These are phyloP conservation scores for Paxillus involutus DNA, from an alignment of 768 basidiomycete species.

Conservation along the genomic window DNA sequence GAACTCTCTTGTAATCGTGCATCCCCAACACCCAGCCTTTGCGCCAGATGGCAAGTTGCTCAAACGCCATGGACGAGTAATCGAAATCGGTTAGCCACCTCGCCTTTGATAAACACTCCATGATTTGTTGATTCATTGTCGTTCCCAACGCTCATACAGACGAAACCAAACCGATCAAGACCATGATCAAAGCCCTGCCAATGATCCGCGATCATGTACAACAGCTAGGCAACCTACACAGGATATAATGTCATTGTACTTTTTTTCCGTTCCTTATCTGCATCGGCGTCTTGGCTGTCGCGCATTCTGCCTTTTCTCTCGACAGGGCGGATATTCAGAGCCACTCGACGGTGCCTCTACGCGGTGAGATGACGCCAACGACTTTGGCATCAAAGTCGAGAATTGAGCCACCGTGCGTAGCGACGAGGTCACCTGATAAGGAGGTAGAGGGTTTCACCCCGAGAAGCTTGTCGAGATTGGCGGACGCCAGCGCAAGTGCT, in stretches of 20 bases:
- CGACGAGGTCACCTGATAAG: constrained; percentile 53
- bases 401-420: constrained; percentile 51
- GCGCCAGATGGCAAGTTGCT: constrained; percentile 39
- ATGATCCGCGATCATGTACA: constrained; percentile 59
- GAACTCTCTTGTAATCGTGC: constrained; percentile 74
- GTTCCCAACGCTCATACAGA: constrained; percentile 37
- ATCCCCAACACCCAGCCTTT: constrained; percentile 56
- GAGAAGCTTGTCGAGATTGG: constrained; percentile 52
- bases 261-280: neutral
- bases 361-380: constrained; percentile 52
- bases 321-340: constrained; percentile 25
- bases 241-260: constrained; percentile 6
- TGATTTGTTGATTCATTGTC: neutral
- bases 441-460: constrained; percentile 19
- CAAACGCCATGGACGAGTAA: constrained; percentile 64
- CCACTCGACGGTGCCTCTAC: constrained; percentile 50
- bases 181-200: constrained; percentile 68
- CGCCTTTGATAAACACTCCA: neutral
- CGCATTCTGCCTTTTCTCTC: constrained; percentile 8
- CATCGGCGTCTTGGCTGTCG: constrained; percentile 2
- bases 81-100: constrained; percentile 53
- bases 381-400: constrained; percentile 49
- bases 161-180: constrained; percentile 70
- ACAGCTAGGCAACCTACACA: constrained; percentile 16
- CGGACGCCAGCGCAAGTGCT: constrained; percentile 53